Base-by-base conservation (phyloP, 176 grass and related monocot species). In the Carex pumila region DNA sequence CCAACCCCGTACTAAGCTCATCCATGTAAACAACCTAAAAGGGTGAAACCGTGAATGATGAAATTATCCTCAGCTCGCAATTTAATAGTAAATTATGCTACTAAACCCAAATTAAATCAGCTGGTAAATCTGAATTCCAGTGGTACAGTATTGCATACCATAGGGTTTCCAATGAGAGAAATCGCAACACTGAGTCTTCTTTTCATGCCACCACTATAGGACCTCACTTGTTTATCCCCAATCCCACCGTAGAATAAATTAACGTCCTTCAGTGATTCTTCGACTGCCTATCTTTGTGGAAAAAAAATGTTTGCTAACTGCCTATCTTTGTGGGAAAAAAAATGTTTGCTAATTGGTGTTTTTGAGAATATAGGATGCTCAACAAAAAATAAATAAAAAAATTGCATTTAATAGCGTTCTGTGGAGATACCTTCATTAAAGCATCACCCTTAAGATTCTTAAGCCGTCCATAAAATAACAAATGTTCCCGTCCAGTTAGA, bases 171-270 rank as follows among this genome's bases (percentile, higher is more conserved):
- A 21, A 92, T 95, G 36, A 95, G 93, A 19, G 96, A 91, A 54
- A 95, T 95, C 12, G 96, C 91, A 1, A 95, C 93, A 11, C 96
- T 95, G 31, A 98, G 96, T 65, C 96, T 91, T 88, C 96, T 93
- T 63, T 98, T 98, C 96, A 98, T 98, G 65, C 96, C 93, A 36
- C 96, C 96, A 17, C 91, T 98, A 74, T 98, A 98, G 65, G 85
- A 93, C 65, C 79, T 87, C 60, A 87, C 93, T 66, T 92, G 84
- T 84, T 95, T 95, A 55, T 95, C 96, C 21, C 89, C 89, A n/a
- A 95, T 89, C n/a, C 89, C 93, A 31, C 89, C 65, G 21, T 92
- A 71, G 50, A 89, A 92, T 61, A 98, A 87, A 79, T 98, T 93
- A 11, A 98, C 93, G 8, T 56, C 93, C 91, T 90, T 95, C 56